Base-by-base conservation (phyloP, 805 yeast species). In the Nakazawaea populi region DNA sequence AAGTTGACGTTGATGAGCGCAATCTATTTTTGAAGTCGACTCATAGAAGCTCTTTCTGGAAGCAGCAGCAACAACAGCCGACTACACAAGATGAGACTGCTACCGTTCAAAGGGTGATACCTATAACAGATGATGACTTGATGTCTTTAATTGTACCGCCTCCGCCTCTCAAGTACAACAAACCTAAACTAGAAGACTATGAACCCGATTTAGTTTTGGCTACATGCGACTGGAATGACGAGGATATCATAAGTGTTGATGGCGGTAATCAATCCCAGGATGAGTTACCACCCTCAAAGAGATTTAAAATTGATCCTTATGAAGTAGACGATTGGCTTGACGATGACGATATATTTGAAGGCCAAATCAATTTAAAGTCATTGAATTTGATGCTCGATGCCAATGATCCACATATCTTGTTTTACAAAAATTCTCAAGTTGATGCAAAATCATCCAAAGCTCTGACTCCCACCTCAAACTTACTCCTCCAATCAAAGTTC, bases 321-420 rank as follows among this genome's bases (percentile, higher is more conserved):
- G 68, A 68, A 11, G 69, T 73, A 57, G 71, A 73, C 52, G 80
- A 79, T 40, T 65, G 68, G 47, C 71, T 70, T 11, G 80, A 80
- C 48, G 85, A 82, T 32, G 92, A 87, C 58, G 87, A 83, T 30
- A 72, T 77, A 54, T 94, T 91, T 48, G 85, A 87, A 40, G 98
- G 96, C 1, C 74, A 61, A 42, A 68, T 71, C 48, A 63, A 68
- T 44, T 53, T 64, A 4, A 71, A 67, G 4, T 44, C 60, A 0
- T 55, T 63, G 35, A 71, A 71, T 31, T 63, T 83, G 40, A 74
- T 74, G 55, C 67, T 94, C 42, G 96, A 92, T 65, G 77, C 90
- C 84, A 94, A 91, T 62, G 99, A 94, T 65, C 87, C 94, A 11
- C 75, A 83, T 49, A 68, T 94, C 52, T 66, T 92, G 40, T 84